Percentiles rank a stretch among this genome's conserved stretches.
Conservation (phyloP, 108 stramenopile species). For the Skeletonema menzelii region DNA sequence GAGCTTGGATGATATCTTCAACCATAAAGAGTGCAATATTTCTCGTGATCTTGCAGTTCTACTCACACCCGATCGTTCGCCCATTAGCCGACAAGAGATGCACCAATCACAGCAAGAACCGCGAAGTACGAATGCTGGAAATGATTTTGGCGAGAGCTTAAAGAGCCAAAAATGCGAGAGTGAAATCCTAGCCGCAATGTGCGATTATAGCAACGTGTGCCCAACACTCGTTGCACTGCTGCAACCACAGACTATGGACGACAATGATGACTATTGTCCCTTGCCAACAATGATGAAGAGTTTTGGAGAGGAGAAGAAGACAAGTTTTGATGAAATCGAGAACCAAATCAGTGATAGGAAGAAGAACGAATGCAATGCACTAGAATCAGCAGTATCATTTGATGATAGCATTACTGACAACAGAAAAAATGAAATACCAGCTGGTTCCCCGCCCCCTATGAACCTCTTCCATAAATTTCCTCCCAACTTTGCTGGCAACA, state of each 20-base stretch:
- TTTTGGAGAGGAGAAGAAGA: not conserved
- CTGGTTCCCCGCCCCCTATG: not conserved
- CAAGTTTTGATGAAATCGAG: not conserved
- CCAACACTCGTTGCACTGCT: not conserved
- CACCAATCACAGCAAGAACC: not conserved
- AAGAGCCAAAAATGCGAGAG: not conserved
- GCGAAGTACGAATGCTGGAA: not conserved
- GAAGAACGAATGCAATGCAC: not conserved
- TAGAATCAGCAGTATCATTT: not conserved
- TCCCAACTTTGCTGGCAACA: not conserved
- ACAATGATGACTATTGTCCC: not conserved
- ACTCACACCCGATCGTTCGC: not conserved
- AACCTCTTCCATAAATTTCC: not conserved
- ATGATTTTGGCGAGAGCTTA: not conserved
- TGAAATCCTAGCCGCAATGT: not conserved
- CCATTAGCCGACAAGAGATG: not conserved
- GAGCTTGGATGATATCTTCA: not conserved
- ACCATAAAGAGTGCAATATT: not conserved
- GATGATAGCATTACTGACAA: not conserved
- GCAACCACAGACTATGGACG: not conserved
- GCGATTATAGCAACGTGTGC: not conserved
- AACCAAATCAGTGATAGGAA: not conserved
- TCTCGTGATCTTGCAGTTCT: not conserved
- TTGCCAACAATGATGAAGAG: not conserved
- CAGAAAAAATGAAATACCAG: not conserved